phyloP scores from a whole-genome alignment of 768 basidiomycete genomes.

The Crepidotus variabilis region DNA sequence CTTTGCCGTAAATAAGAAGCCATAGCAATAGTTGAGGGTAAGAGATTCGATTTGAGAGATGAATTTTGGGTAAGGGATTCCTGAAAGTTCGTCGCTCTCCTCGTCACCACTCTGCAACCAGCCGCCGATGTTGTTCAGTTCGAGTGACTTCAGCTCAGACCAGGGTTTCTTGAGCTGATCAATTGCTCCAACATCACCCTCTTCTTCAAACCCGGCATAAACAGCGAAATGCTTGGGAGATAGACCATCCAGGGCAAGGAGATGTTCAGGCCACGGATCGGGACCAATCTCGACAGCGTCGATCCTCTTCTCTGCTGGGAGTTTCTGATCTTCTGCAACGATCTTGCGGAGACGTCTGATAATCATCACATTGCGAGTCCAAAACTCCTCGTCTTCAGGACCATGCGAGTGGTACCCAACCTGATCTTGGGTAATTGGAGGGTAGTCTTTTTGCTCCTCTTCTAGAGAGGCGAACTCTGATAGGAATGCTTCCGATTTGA shows the following conservation, averaged over 20 bases:
- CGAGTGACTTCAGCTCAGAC: not conserved
- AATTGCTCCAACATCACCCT: not conserved
- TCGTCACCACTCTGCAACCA: not conserved
- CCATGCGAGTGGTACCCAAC: not conserved
- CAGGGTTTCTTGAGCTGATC: not conserved
- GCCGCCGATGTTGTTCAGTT: not conserved
- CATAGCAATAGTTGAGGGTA: constrained; percentile 2
- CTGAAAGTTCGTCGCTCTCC: not conserved
- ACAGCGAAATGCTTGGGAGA: constrained; percentile 1
- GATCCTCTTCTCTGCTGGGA: not conserved
- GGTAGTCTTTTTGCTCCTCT: not conserved
- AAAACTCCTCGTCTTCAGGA: not conserved
- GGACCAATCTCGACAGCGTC: constrained; percentile 4
- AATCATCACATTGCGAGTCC: not conserved
- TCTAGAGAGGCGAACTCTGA: not conserved
- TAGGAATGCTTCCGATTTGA: not conserved
- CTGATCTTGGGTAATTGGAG: not conserved
- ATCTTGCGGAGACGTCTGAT: constrained; percentile 3
- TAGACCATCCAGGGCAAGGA: constrained; percentile 3
- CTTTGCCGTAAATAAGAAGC: not conserved
- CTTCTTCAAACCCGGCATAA: not conserved
- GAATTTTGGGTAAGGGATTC: not conserved
- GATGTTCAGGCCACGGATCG: constrained; percentile 2
- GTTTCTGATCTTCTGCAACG: not conserved
- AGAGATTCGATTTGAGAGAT: constrained; percentile 1